Base-by-base conservation (phyloP, 306 rosid genomes). In the Potentilla sterilis region DNA sequence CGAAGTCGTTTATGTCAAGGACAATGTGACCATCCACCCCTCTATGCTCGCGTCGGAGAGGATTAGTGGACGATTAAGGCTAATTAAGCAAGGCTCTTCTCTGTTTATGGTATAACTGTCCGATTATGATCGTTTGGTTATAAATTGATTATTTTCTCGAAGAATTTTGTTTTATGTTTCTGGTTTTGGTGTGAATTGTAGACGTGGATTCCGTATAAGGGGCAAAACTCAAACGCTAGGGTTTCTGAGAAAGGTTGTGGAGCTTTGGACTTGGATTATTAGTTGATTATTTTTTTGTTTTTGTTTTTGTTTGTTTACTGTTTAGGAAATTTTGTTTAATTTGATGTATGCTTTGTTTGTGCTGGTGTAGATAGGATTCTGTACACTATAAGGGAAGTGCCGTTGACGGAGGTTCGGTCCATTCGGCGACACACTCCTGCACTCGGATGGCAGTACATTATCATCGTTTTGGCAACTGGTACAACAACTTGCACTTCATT, bases 21-120 rank as follows among this genome's bases (percentile, higher is more conserved):
- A 92, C 32, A 96, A 96, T 73, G 99, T 96, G 32, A 82, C 98
- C n/a, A 96, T 96, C 86, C 99, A 92, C 74, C 98, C 99, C 38
- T 89, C 97, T 57, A 93, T 92, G 87, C 86, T 84, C 74, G 88
- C 90, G 14, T 83, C 94, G 46, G 94, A 92, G 77, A 86, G 98
- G 85, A 96, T 96, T 58, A 82, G 97, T 81, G 99, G 99, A 52
- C 82, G 97, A 63, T 84, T 96, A 81, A 90, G 81, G 89, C 83
- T 96, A 84, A 81, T 86, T 68, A 96, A 92, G 89, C 97, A 87
- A 79, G 87, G 90, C 70, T 80, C 97, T 68, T 54, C 91, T 6
- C 85, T 96, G 41, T 92, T 88, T 57, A 81, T 96, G 96, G 99
- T 92, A 84, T 64, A 4, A 21, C 54, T 68, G 10, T 2, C 61